phyloP scores from a whole-genome alignment of 2,329 filamentous ascomycete species.

The Talaromyces sp. region DNA sequence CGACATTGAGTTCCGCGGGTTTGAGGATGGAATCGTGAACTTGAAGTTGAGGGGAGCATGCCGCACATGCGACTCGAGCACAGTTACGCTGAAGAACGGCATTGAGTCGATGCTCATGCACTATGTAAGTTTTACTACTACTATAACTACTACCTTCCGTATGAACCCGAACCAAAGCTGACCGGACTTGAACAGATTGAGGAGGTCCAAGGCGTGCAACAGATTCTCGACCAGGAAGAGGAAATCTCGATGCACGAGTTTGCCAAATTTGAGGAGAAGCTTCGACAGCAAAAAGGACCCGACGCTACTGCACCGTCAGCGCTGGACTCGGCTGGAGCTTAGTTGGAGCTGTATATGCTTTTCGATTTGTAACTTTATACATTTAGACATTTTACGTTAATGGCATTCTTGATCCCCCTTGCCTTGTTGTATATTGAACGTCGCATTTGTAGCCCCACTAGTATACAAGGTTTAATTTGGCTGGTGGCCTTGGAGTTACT shows the following conservation, averaged over 20 bases:
- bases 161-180: not conserved
- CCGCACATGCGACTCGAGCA: slow-evolving; percentile 93
- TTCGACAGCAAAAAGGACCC: slow-evolving; percentile 55
- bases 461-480: not conserved
- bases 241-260: slow-evolving; percentile 84
- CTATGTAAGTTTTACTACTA: slow-evolving; percentile 59
- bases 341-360: not conserved
- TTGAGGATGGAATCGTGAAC: slow-evolving; percentile 77
- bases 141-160: slow-evolving; percentile 2
- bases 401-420: not conserved
- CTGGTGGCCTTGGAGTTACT: not conserved
- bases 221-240: slow-evolving; percentile 88
- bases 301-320: slow-evolving; percentile 46
- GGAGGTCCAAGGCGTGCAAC: slow-evolving; percentile 87
- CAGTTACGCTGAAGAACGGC: slow-evolving; percentile 92
- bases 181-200: slow-evolving; percentile 62
- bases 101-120: slow-evolving; percentile 99
- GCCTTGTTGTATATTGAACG: not conserved
- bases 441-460: not conserved
- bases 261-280: slow-evolving; percentile 87
- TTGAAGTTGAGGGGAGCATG: slow-evolving; percentile 89
- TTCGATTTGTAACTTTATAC: not conserved
- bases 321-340: slow-evolving; percentile 48
- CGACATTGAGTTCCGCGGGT: slow-evolving; percentile 92
- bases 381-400: not conserved